Evolutionary conservation across 2,329 filamentous ascomycete species (phyloP).

Genomic region (Pestalotiopsis sp.): DNA sequence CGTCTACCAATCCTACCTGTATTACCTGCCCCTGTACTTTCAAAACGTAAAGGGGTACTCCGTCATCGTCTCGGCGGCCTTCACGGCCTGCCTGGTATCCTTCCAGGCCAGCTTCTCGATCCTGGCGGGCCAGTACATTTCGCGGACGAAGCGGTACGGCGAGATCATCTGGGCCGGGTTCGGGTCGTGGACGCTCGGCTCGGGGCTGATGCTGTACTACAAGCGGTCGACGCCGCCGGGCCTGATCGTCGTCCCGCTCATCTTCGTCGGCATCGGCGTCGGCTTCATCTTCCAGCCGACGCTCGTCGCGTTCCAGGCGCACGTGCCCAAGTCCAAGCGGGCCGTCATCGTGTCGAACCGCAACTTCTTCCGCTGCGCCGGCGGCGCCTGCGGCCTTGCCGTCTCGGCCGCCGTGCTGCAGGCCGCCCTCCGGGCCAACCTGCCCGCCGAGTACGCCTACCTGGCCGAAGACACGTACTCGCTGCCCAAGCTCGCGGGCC

Average conservation of each 20-base stretch:
- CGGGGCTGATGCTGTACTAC: constrained; percentile 54
- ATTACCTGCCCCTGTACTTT: constrained; percentile 64
- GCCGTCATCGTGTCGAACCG: constrained; percentile 64
- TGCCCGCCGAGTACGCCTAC: constrained; percentile 26
- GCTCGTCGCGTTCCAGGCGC: constrained; percentile 59
- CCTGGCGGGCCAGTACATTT: constrained; percentile 59
- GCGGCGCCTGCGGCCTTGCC: constrained; percentile 59
- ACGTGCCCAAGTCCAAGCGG: constrained; percentile 56
- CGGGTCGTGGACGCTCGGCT: constrained; percentile 40
- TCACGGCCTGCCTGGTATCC: constrained; percentile 51
- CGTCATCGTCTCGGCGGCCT: constrained; percentile 47
- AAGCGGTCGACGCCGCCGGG: constrained; percentile 43
- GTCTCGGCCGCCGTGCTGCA: constrained; percentile 54
- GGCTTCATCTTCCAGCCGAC: constrained; percentile 51
- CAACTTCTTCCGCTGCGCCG: constrained; percentile 63
- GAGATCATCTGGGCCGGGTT: constrained; percentile 54
- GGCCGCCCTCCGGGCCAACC: constrained; percentile 25
- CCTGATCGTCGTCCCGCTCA: constrained; percentile 50
- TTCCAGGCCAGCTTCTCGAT: constrained; percentile 48
- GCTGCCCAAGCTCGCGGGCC: constrained; percentile 18
- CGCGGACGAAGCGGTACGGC: constrained; percentile 56
- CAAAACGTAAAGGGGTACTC: constrained; percentile 50
- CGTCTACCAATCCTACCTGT: constrained; percentile 60
- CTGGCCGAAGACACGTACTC: constrained; percentile 31
- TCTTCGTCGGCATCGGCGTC: constrained; percentile 53